A percentile compares a stretch with the other conserved stretches of the same genome.
Evolutionary conservation across 306 rosid genomes (phyloP).

Genomic region (Boehmeria nivea): DNA sequence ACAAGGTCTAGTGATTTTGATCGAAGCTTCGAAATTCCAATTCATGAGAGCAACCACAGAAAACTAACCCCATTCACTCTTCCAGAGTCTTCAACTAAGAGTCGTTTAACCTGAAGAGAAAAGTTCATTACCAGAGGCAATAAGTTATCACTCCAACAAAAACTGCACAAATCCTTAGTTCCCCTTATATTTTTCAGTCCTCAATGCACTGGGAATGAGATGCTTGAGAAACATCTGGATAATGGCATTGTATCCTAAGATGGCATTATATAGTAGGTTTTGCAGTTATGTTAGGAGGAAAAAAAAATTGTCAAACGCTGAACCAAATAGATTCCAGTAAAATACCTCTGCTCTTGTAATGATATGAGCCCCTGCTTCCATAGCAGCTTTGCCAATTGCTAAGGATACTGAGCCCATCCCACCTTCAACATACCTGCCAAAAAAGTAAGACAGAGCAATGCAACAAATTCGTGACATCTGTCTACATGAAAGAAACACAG

Average conservation of each 20-base stretch:
- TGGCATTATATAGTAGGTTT: too few relatives aligned
- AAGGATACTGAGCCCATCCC: constrained; percentile 97
- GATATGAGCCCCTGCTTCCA: constrained; percentile 71
- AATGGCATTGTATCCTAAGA: too few relatives aligned
- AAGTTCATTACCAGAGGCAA: background rate
- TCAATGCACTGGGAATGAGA: too few relatives aligned
- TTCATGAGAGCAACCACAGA: constrained; percentile 30
- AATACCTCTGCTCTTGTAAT: constrained; percentile 73
- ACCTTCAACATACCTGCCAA: constrained; percentile 82
- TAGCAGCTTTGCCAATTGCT: constrained; percentile 75
- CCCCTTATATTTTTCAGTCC: background rate
- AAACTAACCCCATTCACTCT: constrained; percentile 80
- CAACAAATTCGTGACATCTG: background rate
- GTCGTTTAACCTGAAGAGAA: constrained; percentile 54
- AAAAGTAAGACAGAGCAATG: constrained; percentile 11
- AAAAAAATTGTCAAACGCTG: background rate
- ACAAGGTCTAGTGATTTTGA: constrained; percentile 22
- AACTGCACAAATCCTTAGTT: background rate
- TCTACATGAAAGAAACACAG: background rate
- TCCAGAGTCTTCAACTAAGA: constrained; percentile 60
- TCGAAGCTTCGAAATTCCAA: constrained; percentile 18
- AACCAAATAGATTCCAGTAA: constrained; percentile 7
- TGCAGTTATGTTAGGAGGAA: background rate
- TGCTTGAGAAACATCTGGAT: too few relatives aligned
- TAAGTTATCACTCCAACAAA: too few relatives aligned